A percentile compares a stretch with the other conserved stretches of the same genome.
Conservation (phyloP, 495 filamentous ascomycete genomes). For the Aspergillus sclerotiicarbonarius region DNA sequence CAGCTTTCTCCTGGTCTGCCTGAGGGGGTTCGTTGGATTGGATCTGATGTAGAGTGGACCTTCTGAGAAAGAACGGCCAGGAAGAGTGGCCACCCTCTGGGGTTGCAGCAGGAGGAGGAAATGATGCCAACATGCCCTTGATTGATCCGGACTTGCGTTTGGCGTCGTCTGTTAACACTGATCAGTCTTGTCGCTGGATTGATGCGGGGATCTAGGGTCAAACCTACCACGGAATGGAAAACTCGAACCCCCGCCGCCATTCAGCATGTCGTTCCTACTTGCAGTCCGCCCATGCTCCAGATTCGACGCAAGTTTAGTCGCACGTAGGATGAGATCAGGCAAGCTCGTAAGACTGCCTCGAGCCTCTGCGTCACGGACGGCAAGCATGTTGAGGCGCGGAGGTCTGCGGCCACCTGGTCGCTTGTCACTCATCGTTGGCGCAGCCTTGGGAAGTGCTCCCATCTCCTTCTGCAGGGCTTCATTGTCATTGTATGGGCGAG, state of each 20-base stretch:
- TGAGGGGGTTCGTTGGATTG: conserved; percentile 27
- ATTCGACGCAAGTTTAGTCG: conserved; percentile 81
- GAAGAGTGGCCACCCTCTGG: conserved; percentile 47
- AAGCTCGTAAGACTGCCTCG: conserved; percentile 88
- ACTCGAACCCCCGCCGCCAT: conserved; percentile 27
- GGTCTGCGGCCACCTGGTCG: conserved; percentile 56
- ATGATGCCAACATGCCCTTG: conserved; percentile 88
- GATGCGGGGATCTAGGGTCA: background rate
- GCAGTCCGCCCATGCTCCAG: conserved; percentile 85
- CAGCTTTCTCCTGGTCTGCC: conserved; percentile 16
- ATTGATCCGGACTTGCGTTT: conserved; percentile 60
- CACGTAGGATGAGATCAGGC: conserved; percentile 83
- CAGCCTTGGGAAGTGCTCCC: conserved; percentile 35
- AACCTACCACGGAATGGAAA: conserved; percentile 31
- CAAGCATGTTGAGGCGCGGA: conserved; percentile 74
- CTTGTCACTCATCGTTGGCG: conserved; percentile 43
- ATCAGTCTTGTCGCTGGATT: background rate
- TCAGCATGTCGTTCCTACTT: conserved; percentile 57
- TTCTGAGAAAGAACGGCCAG: conserved; percentile 42
- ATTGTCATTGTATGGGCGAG: conserved; percentile 7
- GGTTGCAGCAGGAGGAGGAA: conserved; percentile 74
- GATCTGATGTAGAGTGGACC: conserved; percentile 37
- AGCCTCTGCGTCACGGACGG: conserved; percentile 72
- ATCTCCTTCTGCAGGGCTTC: conserved; percentile 28
- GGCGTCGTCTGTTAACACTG: conserved; percentile 24